Evolutionary conservation across 2,329 filamentous ascomycete genomes (phyloP), one percentile per base, ranked within the genome.

Genomic region (Zopfia rhizophila): DNA sequence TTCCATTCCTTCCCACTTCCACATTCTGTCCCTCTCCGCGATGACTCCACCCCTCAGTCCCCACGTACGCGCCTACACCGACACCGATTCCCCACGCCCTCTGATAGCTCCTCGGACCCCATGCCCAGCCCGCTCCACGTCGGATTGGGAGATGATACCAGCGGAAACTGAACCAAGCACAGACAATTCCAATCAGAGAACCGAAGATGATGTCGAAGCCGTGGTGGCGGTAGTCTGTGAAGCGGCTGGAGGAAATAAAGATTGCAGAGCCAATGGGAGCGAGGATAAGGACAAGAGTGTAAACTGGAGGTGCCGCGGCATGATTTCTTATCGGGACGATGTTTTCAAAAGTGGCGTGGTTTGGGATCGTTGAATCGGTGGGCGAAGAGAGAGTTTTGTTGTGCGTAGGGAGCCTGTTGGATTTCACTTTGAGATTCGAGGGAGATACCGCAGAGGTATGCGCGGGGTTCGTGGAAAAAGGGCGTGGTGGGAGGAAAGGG

Each of bases 201-300:
- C 93, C 93, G 53, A 89, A 90, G 2, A 97, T 74, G 55, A 97
- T 89, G 56, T 97, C 93, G 68, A 96, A 93, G n/a, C 87, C 91
- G 68, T 93, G 89, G 70, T 97, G 93, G 27, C 90, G 85, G 75
- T 87, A 95, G 70, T 97, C 87, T 48, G 87, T 91, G 82, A 88
- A 97, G 8, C 93, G 88, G 1, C 90, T 93, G 19, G 86, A 84
- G n/a, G 87, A 81, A 52, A 97, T 88, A 74, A 91, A 96, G 53
- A 91, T 82, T 4, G 91, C 88, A 1, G 83, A 76, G 45, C 85
- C 87, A 54, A 91, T 82, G 2, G 92, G 92, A 1, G 90, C 72
- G 13, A 91, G 76, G 2, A 85, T 81, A 23, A 93, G 69, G 31
- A 87, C 75, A 10, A 96, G 78, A 2, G 94, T 84, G 64, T 91